These are phyloP conservation scores for Lachnellula subtilissima DNA, from an alignment of 2,329 filamentous ascomycete genomes.

Conservation along the genomic window DNA sequence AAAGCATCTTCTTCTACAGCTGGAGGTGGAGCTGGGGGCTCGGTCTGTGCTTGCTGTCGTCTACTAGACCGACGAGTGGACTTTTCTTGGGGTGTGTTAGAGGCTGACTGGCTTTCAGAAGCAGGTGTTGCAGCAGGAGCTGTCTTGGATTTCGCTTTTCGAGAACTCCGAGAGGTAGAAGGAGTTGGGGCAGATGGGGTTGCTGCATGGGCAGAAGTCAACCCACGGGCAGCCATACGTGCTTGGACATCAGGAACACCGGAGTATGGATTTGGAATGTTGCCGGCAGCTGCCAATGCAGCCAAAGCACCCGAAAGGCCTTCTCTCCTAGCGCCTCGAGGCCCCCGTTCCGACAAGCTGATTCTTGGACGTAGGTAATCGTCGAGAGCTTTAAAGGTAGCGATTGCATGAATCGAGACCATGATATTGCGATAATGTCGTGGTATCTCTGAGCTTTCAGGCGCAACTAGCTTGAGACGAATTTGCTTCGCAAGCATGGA, in stretches of 20 bases:
- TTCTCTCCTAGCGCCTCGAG: conserved; percentile 56
- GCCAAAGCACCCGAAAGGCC: conserved; percentile 66
- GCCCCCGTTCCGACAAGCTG: conserved; percentile 65
- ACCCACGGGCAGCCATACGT: conserved; percentile 27
- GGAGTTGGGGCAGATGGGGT: conserved; percentile 36
- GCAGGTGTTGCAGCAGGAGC: conserved; percentile 38
- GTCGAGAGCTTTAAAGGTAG: conserved; percentile 93
- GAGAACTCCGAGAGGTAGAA: conserved; percentile 31
- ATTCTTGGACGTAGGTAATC: conserved; percentile 93
- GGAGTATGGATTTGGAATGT: conserved; percentile 48
- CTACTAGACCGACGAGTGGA: conserved; percentile 57
- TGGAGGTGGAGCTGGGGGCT: conserved; percentile 48
- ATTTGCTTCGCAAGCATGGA: conserved; percentile 98
- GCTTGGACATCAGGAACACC: conserved; percentile 26
- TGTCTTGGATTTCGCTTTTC: conserved; percentile 41
- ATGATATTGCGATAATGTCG: conserved; percentile 87
- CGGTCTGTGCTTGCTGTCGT: conserved; percentile 49
- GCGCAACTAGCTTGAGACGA: conserved; percentile 79
- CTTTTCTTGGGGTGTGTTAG: conserved; percentile 52
- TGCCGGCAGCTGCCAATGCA: conserved; percentile 68
- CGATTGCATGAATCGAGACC: conserved; percentile 97
- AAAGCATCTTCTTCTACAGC: conserved; percentile 56
- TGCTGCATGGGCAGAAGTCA: conserved; percentile 27
- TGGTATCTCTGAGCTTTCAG: conserved; percentile 87
- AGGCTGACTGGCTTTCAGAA: conserved; percentile 37